Conservation (phyloP, 2,329 filamentous ascomycete species). For the Lachnum nothofagi region DNA sequence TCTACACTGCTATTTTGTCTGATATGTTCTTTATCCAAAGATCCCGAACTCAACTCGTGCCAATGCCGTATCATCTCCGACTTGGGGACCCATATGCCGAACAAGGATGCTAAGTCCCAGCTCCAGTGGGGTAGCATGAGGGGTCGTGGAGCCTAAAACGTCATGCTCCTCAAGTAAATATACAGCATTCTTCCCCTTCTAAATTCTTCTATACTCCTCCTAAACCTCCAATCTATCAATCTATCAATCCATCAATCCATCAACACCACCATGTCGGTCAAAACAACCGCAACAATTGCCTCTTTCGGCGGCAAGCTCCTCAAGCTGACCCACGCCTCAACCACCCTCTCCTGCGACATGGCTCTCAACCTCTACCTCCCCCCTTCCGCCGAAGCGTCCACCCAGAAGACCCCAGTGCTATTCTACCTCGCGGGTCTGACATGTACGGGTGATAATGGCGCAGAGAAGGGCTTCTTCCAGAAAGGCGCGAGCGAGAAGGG, state of each 20-base stretch:
- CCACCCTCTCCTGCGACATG: conserved; percentile 81
- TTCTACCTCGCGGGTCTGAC: conserved; percentile 93
- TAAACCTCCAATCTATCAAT: not conserved
- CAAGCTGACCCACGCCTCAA: conserved; percentile 83
- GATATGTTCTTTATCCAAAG: not conserved
- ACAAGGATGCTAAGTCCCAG: conserved; percentile 16
- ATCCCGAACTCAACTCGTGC: conserved; percentile 5
- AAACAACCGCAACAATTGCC: conserved; percentile 81
- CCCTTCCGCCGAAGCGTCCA: conserved; percentile 49
- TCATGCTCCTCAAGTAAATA: conserved; percentile 16
- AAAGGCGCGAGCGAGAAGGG: conserved; percentile 71
- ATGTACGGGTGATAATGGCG: conserved; percentile 83
- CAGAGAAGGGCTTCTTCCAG: conserved; percentile 87
- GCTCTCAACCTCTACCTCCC: conserved; percentile 88
- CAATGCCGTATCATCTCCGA: conserved; percentile 25
- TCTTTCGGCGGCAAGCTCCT: conserved; percentile 91
- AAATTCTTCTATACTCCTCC: not conserved
- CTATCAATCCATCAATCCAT: not conserved
- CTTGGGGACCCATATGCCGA: conserved; percentile 15
- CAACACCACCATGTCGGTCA: conserved; percentile 65
- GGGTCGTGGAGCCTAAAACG: conserved; percentile 26
- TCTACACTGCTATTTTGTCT: not conserved
- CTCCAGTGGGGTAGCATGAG: conserved; percentile 20
- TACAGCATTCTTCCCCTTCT: not conserved
- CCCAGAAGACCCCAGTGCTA: conserved; percentile 70